Conservation (phyloP, 129 eudicot genomes). For the Glebionis coronaria region DNA sequence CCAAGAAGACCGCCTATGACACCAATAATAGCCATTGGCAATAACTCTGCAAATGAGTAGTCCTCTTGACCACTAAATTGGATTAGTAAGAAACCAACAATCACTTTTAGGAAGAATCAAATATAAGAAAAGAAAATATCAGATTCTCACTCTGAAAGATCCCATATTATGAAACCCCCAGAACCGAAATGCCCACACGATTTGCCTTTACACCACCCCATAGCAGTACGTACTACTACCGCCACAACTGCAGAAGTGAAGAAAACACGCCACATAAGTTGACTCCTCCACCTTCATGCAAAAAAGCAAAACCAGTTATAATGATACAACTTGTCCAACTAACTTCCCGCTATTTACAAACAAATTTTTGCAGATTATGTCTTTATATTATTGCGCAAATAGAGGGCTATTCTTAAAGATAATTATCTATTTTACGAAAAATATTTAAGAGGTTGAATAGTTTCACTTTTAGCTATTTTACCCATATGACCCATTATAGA, state of each 20-base stretch:
- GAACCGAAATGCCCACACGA: conserved; percentile 98
- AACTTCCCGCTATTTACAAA: conserved; percentile 9
- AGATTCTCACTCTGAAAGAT: conserved; percentile 74
- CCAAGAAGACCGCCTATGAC: conserved; percentile 99
- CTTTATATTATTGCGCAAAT: background rate
- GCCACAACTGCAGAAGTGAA: conserved; percentile 99
- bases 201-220: conserved; percentile 94
- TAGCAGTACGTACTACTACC: conserved; percentile 91
- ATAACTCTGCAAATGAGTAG: conserved; percentile 88
- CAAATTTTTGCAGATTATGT: background rate
- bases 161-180: conserved; percentile 99
- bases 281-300: conserved; percentile 97
- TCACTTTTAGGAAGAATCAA: background rate
- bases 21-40: conserved; percentile 99
- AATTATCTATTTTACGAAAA: too few species aligned
- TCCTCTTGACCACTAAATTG: conserved; percentile 95
- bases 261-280: conserved; percentile 99
- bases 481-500: too few species aligned
- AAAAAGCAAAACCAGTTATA: conserved; percentile 12
- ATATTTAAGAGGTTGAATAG: too few species aligned
- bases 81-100: conserved; percentile 26
- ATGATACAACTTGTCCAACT: too few species aligned
- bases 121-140: conserved; percentile 14
- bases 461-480: too few species aligned
- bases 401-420: background rate